Evolutionary conservation across 1,284 basidiomycete species (phyloP), one percentile per base, ranked within the genome.

Genomic region (Leccinum pachyderme): DNA sequence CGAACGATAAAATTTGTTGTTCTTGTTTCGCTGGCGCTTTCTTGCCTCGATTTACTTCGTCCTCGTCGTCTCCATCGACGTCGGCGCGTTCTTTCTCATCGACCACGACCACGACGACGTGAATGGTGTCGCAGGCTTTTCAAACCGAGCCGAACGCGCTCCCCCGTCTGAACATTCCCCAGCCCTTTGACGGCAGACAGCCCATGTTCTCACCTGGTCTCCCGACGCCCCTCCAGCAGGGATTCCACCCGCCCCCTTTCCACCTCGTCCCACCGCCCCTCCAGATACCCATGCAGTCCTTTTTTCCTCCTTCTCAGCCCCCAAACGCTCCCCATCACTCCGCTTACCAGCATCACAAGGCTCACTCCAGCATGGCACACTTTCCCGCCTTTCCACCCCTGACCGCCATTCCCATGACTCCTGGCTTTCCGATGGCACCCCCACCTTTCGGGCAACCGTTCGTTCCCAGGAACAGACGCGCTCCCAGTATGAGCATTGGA

Each of bases 211-310:
- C 88, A 2, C 86, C 87, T 7, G 81, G 78, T 51, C 72, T 87
- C 41, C 85, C 83, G 22, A 82, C 85, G 3, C 75, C 81, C 35
- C 63, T 86, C 24, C 82, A 84, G 61, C 79, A 80, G 35, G 72
- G 77, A 46, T 84, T 81, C 70, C 82, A 81, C 59, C 81, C 84
- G 1, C 79, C 83, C 1, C 72, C 78, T 0, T 82, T 81, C 60
- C 77, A 76, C 27, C 69, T 80, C 58, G 69, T 64, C 49, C 75
- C 64, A 28, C 71, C 67, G 52, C 64, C 78, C 44, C 68, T 89
- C 48, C 87, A 86, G 66, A 89, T 86, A 2, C 87, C 87, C 46
- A 83, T 89, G 76, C 88, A 89, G 64, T 65, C 79, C 24, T 80
- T 78, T 61, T 89, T 89, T 63, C 73, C 77, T 31, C 67, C 63